Conservation (phyloP, 805 yeast genomes). For the Cyberlindnera sargentensis region DNA sequence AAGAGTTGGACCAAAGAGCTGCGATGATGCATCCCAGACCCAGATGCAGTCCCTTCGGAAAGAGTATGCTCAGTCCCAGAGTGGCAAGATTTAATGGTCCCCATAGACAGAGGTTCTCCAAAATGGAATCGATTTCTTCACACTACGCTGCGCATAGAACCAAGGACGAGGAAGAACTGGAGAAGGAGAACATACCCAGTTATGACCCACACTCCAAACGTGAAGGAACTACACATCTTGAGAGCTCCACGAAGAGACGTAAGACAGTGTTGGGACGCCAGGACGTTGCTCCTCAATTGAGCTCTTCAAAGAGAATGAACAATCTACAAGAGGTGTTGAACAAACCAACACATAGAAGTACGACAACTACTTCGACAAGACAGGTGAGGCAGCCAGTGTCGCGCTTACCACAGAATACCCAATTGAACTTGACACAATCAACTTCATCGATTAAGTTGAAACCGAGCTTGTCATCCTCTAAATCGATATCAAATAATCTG, state of each 20-base stretch:
- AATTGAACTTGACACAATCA: conserved; percentile 1
- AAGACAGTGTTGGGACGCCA: conserved; percentile 14
- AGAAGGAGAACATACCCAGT: conserved; percentile 19
- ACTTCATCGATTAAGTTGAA: conserved; percentile 4
- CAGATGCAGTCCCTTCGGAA: conserved; percentile 6
- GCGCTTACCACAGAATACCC: not conserved
- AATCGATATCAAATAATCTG: conserved; percentile 9
- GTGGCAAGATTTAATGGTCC: conserved; percentile 16
- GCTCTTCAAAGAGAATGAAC: conserved; percentile 7
- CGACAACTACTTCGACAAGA: not conserved
- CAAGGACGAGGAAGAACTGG: conserved; percentile 14
- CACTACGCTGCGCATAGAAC: conserved; percentile 26
- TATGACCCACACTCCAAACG: conserved; percentile 22
- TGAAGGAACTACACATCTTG: conserved; percentile 8
- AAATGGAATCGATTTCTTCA: conserved; percentile 27
- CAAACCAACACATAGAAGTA: not conserved
- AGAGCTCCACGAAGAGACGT: conserved; percentile 20
- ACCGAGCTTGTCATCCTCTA: conserved; percentile 5
- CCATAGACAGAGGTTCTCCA: conserved; percentile 22
- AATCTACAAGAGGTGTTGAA: conserved; percentile 7
- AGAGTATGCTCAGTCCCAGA: conserved; percentile 16
- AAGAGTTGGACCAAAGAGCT: conserved; percentile 30
- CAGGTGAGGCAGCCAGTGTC: not conserved
- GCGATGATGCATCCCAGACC: conserved; percentile 12
- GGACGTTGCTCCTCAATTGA: conserved; percentile 5